Evolutionary conservation across 257 asterid species (phyloP).

Genomic region (Solanum rostratum): DNA sequence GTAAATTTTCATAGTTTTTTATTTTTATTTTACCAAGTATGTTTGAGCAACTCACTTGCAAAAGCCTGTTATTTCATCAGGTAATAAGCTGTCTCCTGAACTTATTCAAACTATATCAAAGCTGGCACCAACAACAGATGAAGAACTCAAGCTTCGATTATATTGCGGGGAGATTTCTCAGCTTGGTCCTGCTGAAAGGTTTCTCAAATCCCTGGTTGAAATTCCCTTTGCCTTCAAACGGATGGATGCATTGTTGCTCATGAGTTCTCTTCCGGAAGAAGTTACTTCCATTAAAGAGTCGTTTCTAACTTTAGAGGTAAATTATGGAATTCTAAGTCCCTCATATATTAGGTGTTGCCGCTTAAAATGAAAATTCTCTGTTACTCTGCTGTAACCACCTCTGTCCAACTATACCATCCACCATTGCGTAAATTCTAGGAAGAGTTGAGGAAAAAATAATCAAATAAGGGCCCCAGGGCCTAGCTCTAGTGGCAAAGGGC

Average conservation of each 20-base stretch:
- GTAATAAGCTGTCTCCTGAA: conserved; percentile 64
- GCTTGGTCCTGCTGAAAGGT: conserved; percentile 82
- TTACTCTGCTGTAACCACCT: background rate
- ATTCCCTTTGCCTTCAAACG: conserved; percentile 85
- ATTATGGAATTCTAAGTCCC: conserved; percentile 30
- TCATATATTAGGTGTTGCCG: background rate
- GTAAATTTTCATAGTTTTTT: background rate
- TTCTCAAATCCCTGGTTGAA: conserved; percentile 57
- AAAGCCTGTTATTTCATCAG: conserved; percentile 22
- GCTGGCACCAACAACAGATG: conserved; percentile 76
- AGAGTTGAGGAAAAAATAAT: background rate
- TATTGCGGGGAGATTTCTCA: conserved; percentile 50
- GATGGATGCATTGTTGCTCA: conserved; percentile 53
- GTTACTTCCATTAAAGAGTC: conserved; percentile 46
- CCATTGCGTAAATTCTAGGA: background rate
- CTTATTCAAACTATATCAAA: conserved; percentile 50
- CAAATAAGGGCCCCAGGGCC: background rate
- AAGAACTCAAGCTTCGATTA: conserved; percentile 76
- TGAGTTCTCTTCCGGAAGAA: conserved; percentile 69
- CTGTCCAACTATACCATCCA: background rate
- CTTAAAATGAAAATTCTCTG: background rate
- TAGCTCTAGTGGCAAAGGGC: too few relatives aligned
- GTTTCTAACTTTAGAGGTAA: conserved; percentile 73
- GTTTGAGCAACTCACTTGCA: background rate
- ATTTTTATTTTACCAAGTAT: background rate